Base-by-base conservation (phyloP, 371 early-diverging fungal species). In the Rhizopus sp. region DNA sequence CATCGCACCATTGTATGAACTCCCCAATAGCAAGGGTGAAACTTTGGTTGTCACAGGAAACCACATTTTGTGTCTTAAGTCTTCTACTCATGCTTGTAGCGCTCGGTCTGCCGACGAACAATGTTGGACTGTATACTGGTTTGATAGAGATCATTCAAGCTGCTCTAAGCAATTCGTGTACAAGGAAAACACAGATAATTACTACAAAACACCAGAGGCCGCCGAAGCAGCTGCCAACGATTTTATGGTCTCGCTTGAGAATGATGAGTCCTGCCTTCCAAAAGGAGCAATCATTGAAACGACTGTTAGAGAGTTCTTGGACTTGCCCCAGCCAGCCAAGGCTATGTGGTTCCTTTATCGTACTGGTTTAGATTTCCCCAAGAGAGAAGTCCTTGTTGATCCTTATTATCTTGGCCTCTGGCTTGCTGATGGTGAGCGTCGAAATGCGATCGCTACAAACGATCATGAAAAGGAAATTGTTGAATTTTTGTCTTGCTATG, bases 21-120 rank as follows among this genome's bases (percentile, higher is more conserved):
- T 81, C 9, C 9, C 17, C 4, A 16, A 44, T 4, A 31, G 31
- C 23, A 30, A 30, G 3, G 62, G 53, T 4, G 60, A 63, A 29
- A 59, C 64, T 15, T 47, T 69, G 13, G 62, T 65, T 2, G 80
- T 80, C 23, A 81, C 78, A 5, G 48, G 65, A 39, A 78, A 81
- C 75, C 81, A 81, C 56, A 69, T 80, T 35, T 59, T 80, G 31
- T 72, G 73, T 47, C 54, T 79, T 47, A 58, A 40, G 37, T 1
- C 12, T 34, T n/a, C n/a, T 9, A 39, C 6, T 45, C 46, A 0
- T 35, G 45, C 31, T 23, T 41, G 52, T n/a, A 29, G 37, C 44
- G 23, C 41, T 31, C 58, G 31, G 42, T 17, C 30, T 32, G 32
- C 12, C 4, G 29, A 62, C 7, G 29, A 44, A n/a, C 23, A 44